Percentiles rank a stretch among this genome's conserved stretches.
These are phyloP conservation scores for Geranium brycei DNA, from an alignment of 345 rosid species.

Conservation along the genomic window DNA sequence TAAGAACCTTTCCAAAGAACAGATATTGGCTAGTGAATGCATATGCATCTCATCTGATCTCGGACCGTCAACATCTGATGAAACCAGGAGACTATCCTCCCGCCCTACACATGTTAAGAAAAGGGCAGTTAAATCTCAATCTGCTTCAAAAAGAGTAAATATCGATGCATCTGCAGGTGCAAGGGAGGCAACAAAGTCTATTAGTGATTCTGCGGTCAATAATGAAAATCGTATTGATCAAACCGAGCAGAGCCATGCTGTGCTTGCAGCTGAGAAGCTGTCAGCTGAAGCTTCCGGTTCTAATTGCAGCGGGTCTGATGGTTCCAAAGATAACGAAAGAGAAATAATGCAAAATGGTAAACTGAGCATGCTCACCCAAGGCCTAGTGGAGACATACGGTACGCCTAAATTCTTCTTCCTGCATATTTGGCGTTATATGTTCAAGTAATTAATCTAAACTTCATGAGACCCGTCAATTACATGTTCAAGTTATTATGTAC, in stretches of 20 bases:
- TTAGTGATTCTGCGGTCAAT: slow-evolving; percentile 14
- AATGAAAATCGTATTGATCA: slow-evolving; percentile 26
- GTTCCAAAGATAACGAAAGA: too few relatives aligned
- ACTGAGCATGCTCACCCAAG: slow-evolving; percentile 18
- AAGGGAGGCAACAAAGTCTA: slow-evolving; percentile 11
- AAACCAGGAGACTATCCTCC: slow-evolving; percentile 6
- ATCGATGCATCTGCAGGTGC: slow-evolving; percentile 6
- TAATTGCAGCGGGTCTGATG: too few relatives aligned
- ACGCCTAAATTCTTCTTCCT: slow-evolving; percentile 8
- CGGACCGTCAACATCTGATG: slow-evolving; percentile 46
- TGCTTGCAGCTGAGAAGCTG: slow-evolving; percentile 24
- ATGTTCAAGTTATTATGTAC: too few relatives aligned
- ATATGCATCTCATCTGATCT: slow-evolving; percentile 16
- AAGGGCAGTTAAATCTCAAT: slow-evolving; percentile 11
- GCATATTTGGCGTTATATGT: not conserved
- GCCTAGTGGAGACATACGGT: slow-evolving; percentile 38
- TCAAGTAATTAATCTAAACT: not conserved
- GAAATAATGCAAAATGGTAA: slow-evolving; percentile 4
- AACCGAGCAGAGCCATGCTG: slow-evolving; percentile 28
- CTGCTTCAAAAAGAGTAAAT: slow-evolving; percentile 11
- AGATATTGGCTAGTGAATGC: slow-evolving; percentile 14
- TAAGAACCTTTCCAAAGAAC: slow-evolving; percentile 18
- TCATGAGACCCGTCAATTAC: not conserved
- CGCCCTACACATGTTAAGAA: slow-evolving; percentile 11
- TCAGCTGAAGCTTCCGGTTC: slow-evolving; percentile 4